These are phyloP conservation scores for Colletotrichum lentis DNA, from an alignment of 2,329 filamentous ascomycete species.

Conservation along the genomic window DNA sequence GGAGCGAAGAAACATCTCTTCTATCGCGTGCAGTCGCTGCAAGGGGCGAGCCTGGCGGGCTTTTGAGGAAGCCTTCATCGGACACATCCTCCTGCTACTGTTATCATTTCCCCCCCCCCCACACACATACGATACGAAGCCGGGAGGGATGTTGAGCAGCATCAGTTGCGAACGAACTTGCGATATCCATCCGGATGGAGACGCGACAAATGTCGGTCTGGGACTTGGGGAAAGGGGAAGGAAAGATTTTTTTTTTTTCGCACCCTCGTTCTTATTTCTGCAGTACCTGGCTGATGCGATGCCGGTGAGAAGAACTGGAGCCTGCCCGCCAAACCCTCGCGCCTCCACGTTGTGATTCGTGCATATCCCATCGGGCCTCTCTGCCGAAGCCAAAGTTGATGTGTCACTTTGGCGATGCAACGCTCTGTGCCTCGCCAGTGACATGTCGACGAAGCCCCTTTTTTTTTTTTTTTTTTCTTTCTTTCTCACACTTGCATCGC, in stretches of 20 bases:
- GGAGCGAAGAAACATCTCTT: conserved; percentile 35
- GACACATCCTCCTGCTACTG: neutral
- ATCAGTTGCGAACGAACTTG: neutral
- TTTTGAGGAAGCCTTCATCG: conserved; percentile 13
- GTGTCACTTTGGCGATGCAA: conserved; percentile 36
- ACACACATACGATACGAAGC: neutral
- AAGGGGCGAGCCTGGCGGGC: conserved; percentile 32
- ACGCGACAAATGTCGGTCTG: conserved; percentile 36
- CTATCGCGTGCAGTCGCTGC: conserved; percentile 30
- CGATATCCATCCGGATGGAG: conserved; percentile 8
- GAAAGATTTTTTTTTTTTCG: conserved; percentile 9
- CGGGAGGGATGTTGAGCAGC: neutral
- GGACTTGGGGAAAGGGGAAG: conserved; percentile 3
- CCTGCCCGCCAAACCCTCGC: conserved; percentile 10
- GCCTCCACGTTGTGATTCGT: conserved; percentile 37
- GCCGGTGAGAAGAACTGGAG: conserved; percentile 24
- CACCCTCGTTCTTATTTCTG: too few species aligned
- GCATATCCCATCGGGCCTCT: conserved; percentile 24
- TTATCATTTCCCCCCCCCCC: conserved; percentile 8
- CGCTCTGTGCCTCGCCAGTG: conserved; percentile 32
- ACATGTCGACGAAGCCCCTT: conserved; percentile 14
- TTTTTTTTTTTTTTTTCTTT: too few species aligned
- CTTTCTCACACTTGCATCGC: conserved; percentile 23
- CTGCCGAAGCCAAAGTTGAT: conserved; percentile 23
- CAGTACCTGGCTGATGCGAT: conserved; percentile 4